These are phyloP conservation scores for Aspergillus pseudoterreus DNA, from an alignment of 2,329 filamentous ascomycete genomes.

Conservation along the genomic window DNA sequence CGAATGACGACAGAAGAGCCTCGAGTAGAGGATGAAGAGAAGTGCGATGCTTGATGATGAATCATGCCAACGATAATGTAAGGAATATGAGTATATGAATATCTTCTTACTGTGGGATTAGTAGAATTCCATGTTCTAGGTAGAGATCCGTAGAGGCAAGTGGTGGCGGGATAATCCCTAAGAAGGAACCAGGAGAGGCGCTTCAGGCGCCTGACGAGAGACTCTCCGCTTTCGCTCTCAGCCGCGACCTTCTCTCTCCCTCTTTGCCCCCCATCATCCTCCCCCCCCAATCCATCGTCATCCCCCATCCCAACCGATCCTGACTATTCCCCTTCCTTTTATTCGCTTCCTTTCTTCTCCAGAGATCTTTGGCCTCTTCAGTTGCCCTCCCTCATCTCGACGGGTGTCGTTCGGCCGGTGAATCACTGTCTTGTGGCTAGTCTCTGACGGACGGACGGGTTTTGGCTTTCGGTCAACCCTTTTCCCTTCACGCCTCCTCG, in stretches of 20 bases:
- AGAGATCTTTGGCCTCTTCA: neutral
- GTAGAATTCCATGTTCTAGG: neutral
- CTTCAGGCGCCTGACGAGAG: conserved; percentile 11
- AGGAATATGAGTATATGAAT: no score
- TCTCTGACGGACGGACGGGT: conserved; percentile 13
- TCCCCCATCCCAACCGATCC: neutral
- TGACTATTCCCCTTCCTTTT: neutral
- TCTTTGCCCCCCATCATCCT: conserved; percentile 1
- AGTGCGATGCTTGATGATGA: no score
- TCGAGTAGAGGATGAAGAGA: no score
- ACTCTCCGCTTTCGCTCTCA: conserved; percentile 12
- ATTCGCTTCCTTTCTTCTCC: neutral
- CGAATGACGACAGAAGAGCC: neutral
- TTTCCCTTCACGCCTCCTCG: conserved; percentile 16
- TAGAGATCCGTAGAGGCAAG: neutral
- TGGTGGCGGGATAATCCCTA: conserved; percentile 1
- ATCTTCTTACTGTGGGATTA: no score
- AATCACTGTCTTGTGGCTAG: conserved; percentile 7
- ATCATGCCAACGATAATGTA: no score
- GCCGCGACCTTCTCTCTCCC: conserved; percentile 1
- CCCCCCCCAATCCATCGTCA: neutral
- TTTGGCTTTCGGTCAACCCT: conserved; percentile 15
- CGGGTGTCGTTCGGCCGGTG: conserved; percentile 4
- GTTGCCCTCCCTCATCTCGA: conserved; percentile 4
- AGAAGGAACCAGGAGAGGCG: conserved; percentile 1